A percentile compares a stretch with the other conserved stretches of the same genome.
Evolutionary conservation across 345 rosid species (phyloP).

Genomic region (Excoecaria agallocha): DNA sequence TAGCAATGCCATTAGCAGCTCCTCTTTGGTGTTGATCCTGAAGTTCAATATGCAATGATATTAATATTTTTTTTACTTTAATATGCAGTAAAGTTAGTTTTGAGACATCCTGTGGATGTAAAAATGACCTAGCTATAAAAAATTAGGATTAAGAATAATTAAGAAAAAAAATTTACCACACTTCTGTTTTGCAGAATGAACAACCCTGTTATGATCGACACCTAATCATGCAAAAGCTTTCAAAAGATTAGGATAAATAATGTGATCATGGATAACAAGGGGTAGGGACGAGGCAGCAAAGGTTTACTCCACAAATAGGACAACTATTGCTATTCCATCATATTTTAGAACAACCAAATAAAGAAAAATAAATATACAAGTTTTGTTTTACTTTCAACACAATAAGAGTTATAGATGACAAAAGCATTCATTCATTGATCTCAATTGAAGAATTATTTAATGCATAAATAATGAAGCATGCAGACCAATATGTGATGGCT

Average conservation of each 20-base stretch:
- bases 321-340: background rate
- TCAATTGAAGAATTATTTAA: background rate
- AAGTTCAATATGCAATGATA: background rate
- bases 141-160: background rate
- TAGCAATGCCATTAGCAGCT: conserved; percentile 52
- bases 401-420: background rate
- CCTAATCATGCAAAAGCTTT: conserved; percentile 19
- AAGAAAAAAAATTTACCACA: conserved; percentile 37
- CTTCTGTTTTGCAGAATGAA: conserved; percentile 63
- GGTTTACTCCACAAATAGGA: background rate
- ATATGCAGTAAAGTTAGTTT: background rate
- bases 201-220: conserved; percentile 48
- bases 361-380: background rate
- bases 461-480: background rate
- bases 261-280: background rate
- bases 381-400: background rate
- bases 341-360: background rate
- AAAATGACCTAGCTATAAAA: background rate
- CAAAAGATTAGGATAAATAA: background rate
- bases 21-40: conserved; percentile 61
- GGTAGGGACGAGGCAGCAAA: background rate
- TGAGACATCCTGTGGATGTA: background rate
- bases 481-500: background rate
- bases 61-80: background rate
- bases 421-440: background rate